These are phyloP conservation scores for Chytriomyces sp. DNA, from an alignment of 192 early-diverging fungal genomes.

Conservation along the genomic window DNA sequence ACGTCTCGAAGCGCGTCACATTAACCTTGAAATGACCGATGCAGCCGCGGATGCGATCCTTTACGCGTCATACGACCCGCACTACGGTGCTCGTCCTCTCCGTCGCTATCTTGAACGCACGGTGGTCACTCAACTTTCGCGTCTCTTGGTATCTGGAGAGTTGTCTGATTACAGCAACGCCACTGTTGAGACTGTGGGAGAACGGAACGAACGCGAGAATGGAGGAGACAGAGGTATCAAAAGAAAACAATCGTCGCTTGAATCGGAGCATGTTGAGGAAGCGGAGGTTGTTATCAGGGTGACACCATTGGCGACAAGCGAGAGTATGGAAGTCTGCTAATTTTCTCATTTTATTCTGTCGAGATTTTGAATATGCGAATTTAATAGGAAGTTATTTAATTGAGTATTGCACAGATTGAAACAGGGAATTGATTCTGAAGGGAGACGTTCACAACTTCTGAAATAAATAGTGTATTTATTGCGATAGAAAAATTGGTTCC, in stretches of 20 bases:
- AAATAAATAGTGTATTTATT: too few relatives aligned
- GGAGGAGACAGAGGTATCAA: neutral
- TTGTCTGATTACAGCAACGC: conserved; percentile 55
- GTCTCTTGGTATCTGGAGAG: conserved; percentile 66
- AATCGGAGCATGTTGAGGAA: neutral
- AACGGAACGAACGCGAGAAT: neutral
- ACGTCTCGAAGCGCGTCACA: conserved; percentile 76
- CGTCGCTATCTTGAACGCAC: conserved; percentile 85
- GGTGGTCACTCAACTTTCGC: conserved; percentile 79
- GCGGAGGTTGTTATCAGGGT: neutral
- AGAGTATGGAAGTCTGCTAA: neutral
- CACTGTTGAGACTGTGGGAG: conserved; percentile 12
- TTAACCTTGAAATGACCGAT: conserved; percentile 69
- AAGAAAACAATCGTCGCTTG: neutral
- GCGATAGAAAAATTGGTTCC: too few relatives aligned
- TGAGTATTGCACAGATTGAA: too few relatives aligned
- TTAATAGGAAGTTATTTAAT: too few relatives aligned
- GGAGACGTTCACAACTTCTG: too few relatives aligned
- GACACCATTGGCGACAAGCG: neutral
- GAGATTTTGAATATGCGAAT: too few relatives aligned
- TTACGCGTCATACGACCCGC: conserved; percentile 82
- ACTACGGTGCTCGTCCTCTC: conserved; percentile 93
- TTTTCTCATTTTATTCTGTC: neutral
- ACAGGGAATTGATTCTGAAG: too few relatives aligned
- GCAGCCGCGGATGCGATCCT: conserved; percentile 78